Evolutionary conservation across 306 rosid species (phyloP).

Genomic region (Sicyos edulis): DNA sequence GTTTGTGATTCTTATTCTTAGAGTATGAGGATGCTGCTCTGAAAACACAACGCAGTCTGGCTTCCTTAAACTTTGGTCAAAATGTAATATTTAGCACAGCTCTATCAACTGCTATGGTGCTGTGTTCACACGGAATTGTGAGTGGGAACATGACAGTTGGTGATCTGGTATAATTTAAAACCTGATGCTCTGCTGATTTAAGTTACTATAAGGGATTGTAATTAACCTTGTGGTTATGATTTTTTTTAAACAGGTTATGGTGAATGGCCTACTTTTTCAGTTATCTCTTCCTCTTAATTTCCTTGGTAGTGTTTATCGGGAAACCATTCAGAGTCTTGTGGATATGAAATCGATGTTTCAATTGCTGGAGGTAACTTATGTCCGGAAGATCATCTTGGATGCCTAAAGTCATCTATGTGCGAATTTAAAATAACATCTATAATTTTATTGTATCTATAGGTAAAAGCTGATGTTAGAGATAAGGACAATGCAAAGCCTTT

Average conservation of each 20-base stretch:
- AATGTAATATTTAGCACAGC: conserved; percentile 84
- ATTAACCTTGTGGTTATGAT: conserved; percentile 17
- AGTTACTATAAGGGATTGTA: background rate
- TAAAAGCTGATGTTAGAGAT: conserved; percentile 66
- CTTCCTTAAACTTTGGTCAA: conserved; percentile 88
- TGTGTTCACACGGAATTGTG: conserved; percentile 83
- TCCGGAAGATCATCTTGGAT: background rate
- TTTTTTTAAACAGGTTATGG: conserved; percentile 69
- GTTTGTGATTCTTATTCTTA: conserved; percentile 31
- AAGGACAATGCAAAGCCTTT: conserved; percentile 60
- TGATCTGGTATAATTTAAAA: conserved; percentile 69
- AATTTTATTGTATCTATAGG: conserved; percentile 40
- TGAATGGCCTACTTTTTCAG: conserved; percentile 98
- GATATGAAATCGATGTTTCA: conserved; percentile 98
- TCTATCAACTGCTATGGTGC: conserved; percentile 92
- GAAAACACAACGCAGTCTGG: conserved; percentile 87
- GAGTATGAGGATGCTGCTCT: conserved; percentile 95
- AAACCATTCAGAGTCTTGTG: conserved; percentile 88
- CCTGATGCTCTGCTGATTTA: conserved; percentile 9
- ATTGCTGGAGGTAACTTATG: conserved; percentile 72
- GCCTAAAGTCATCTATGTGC: background rate
- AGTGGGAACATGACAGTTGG: conserved; percentile 82
- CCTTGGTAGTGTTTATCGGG: conserved; percentile 97
- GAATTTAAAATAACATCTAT: background rate
- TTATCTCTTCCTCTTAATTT: conserved; percentile 93